Evolutionary conservation across 2,329 filamentous ascomycete genomes (phyloP), one percentile per base, ranked within the genome.

Genomic region (Leptographium radiaticola): DNA sequence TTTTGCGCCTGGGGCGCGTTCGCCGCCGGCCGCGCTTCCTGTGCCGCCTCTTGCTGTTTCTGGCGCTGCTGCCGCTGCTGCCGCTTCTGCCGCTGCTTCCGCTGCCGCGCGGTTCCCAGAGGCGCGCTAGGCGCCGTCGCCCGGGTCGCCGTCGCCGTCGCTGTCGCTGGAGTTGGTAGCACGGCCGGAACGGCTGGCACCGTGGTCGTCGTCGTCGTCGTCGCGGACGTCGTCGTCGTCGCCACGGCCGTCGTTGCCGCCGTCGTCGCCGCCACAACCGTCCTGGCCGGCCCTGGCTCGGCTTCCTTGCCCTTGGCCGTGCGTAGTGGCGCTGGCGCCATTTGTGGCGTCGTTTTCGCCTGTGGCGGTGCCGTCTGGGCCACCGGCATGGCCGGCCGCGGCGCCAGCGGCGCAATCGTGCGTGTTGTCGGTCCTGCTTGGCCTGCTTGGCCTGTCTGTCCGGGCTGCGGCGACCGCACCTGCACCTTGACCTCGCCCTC

Each of bases 401-500:
- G n/a, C n/a, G n/a, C n/a, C n/a, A n/a, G n/a, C n/a, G n/a, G n/a
- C n/a, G n/a, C n/a, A n/a, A n/a, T n/a, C n/a, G n/a, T n/a, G n/a
- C n/a, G n/a, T n/a, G 55, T 52, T 6, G 49, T 51, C 31, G 42
- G 38, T 33, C 31, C 6, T 31, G 47, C 9, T 11, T 15, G 51
- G n/a, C 56, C 53, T 45, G 30, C 45, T 49, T 25, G 52, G 51
- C 42, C 48, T 49, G 53, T 50, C 51, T 44, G 50, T 45, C 53
- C 55, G 4, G 30, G n/a, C n/a, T n/a, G 46, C 10, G 52, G 52
- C 1, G 38, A 40, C 33, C 74, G 72, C 8, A 79, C 70, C 58
- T 77, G 71, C 10, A 81, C 75, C 59, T 75, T 75, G 30, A 81
- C 73, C 57, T 81, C 77, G 16, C 76, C 77, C 15, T 72, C 68